phyloP scores from a whole-genome alignment of 2,329 filamentous ascomycete genomes.

The Xylaria sp. region DNA sequence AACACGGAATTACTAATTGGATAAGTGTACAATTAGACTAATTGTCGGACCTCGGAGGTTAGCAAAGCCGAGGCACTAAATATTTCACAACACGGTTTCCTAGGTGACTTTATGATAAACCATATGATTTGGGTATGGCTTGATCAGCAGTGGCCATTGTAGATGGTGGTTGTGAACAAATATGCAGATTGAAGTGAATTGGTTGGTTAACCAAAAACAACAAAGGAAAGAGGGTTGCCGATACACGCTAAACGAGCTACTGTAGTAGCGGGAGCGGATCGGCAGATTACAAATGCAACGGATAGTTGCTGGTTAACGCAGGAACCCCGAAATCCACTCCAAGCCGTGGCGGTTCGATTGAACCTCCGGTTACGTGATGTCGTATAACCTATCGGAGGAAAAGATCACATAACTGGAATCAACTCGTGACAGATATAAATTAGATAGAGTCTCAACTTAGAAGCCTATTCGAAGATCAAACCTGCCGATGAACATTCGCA shows the following conservation, averaged over 20 bases:
- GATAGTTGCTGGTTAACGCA: not conserved
- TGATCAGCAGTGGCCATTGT: not conserved
- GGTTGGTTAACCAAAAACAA: not conserved
- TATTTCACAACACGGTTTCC: too few relatives aligned
- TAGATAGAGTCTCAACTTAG: not conserved
- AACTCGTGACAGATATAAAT: not conserved
- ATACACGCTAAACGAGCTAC: not conserved
- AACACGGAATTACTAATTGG: too few relatives aligned
- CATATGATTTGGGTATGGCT: too few relatives aligned
- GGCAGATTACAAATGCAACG: not conserved
- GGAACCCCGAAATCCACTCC: not conserved
- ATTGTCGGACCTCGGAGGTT: not conserved
- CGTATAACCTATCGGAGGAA: not conserved
- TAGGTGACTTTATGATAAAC: too few relatives aligned
- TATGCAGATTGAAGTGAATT: not conserved
- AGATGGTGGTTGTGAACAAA: not conserved
- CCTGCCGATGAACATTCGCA: not conserved
- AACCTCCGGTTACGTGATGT: slow-evolving; percentile 26
- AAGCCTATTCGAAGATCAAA: not conserved
- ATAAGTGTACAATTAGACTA: not conserved
- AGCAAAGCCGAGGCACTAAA: not conserved
- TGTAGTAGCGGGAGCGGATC: not conserved
- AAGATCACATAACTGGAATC: not conserved
- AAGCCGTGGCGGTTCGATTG: not conserved
- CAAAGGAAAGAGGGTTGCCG: not conserved